Base-by-base conservation (phyloP, 768 basidiomycete genomes). In the Hygrocybe coccinea region DNA sequence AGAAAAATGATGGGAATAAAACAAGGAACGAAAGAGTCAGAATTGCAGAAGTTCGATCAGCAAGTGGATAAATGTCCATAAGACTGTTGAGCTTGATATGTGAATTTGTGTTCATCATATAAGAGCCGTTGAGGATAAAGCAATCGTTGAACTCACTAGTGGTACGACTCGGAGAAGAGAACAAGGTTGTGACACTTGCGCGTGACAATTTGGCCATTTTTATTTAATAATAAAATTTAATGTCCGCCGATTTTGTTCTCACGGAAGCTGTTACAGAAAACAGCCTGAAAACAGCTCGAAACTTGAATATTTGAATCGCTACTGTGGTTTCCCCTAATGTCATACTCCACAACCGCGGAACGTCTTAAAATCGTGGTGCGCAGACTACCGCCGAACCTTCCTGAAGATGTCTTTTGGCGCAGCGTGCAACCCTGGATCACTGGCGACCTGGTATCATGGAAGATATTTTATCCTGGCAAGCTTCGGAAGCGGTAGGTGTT, bases 331-430 rank as follows among this genome's bases (percentile, higher is more conserved):
- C 66, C 1, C 71, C n/a, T n/a, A n/a, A n/a, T n/a, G n/a, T n/a
- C 70, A 12, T 69, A 56, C 15, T 60, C 53, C 3, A 66, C 55
- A 17, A 69, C 71, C 17, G 69, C 70, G 4, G 86, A 88, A 58
- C 82, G 88, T 4, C 73, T 93, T 63, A 98, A 99, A 78, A 85
- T 85, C 29, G 80, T 97, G 60, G 86, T 97, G 15, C 84, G 95
- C 41, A 75, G 91, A 37, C 76, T 97, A 4, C 95, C 95, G 0
- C 89, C 95, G 11, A 92, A 94, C 63, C 76, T 99, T 2, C 95
- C 95, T 3, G 93, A 94, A 62, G 84, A 84, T 2, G 72, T 97
- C 52, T 98, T 99, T 72, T 99, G 95, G 95, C 83, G 87, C 63
- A 91, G 89, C 58, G 91, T 94, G 2, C 77, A 84, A 51, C 66